Conservation (phyloP, 345 rosid genomes). For the Geranium rotundifolium region DNA sequence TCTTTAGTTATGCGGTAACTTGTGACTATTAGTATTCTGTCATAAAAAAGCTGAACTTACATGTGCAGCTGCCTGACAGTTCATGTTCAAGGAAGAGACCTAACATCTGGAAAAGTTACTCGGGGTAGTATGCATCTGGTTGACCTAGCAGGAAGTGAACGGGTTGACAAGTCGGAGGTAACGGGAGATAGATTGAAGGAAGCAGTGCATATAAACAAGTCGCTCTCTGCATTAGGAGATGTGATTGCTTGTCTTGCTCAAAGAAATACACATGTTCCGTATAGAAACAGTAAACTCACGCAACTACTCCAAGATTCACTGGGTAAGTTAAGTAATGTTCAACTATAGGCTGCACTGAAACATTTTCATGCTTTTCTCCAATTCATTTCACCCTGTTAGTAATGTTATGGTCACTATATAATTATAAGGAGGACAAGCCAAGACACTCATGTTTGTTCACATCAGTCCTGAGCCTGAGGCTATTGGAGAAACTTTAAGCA, state of each 20-base stretch:
- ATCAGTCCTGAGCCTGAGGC: slow-evolving; percentile 82
- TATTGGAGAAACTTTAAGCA: slow-evolving; percentile 71
- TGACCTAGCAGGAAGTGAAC: slow-evolving; percentile 94
- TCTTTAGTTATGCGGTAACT: background rate
- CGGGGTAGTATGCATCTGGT: slow-evolving; percentile 93
- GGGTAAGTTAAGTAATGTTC: slow-evolving; percentile 30
- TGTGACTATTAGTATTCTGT: background rate
- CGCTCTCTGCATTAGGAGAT: slow-evolving; percentile 90
- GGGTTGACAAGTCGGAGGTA: slow-evolving; percentile 91
- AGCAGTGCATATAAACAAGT: slow-evolving; percentile 81
- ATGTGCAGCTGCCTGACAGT: slow-evolving; percentile 78
- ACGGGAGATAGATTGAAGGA: slow-evolving; percentile 88
- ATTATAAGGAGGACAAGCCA: slow-evolving; percentile 84
- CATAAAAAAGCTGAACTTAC: slow-evolving; percentile 1
- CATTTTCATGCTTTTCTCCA: background rate
- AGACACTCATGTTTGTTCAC: slow-evolving; percentile 96
- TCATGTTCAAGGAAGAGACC: slow-evolving; percentile 82
- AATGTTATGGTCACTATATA: slow-evolving; percentile 7
- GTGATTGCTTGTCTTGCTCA: slow-evolving; percentile 87
- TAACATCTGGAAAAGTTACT: slow-evolving; percentile 53
- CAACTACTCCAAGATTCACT: slow-evolving; percentile 95
- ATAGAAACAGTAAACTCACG: slow-evolving; percentile 89
- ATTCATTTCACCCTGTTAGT: slow-evolving; percentile 1
- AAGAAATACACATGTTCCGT: slow-evolving; percentile 78
- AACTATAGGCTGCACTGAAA: background rate